Conservation (phyloP, 1,284 basidiomycete genomes). For the Trichosporon faecale region DNA sequence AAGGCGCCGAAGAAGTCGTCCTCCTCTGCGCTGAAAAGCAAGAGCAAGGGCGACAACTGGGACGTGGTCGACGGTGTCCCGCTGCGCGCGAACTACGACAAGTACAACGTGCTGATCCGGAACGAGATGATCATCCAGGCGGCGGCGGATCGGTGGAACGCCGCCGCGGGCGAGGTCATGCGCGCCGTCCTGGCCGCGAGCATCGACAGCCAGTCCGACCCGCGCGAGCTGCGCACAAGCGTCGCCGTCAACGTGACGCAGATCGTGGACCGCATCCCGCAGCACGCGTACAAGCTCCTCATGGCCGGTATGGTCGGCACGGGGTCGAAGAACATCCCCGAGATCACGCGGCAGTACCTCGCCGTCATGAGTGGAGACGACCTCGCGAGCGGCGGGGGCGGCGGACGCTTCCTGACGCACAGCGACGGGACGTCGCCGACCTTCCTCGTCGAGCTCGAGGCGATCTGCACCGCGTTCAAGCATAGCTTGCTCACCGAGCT, state of each 20-base stretch:
- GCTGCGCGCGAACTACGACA: conserved; percentile 71
- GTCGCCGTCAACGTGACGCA: conserved; percentile 33
- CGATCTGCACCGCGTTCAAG: conserved; percentile 68
- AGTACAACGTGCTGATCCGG: conserved; percentile 81
- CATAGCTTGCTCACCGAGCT: conserved; percentile 73
- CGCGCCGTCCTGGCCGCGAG: conserved; percentile 67
- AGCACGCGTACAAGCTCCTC: conserved; percentile 27
- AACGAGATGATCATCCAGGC: conserved; percentile 76
- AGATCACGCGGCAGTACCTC: conserved; percentile 40
- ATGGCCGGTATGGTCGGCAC: conserved; percentile 35
- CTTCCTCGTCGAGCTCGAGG: conserved; percentile 75
- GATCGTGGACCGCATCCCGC: conserved; percentile 36
- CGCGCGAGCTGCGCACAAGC: conserved; percentile 49
- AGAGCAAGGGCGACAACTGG: conserved; percentile 22
- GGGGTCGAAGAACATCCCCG: conserved; percentile 29
- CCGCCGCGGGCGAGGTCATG: conserved; percentile 66
- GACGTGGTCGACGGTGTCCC: conserved; percentile 25
- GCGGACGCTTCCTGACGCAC: conserved; percentile 59
- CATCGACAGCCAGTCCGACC: conserved; percentile 57
- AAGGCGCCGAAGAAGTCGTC: conserved; percentile 22
- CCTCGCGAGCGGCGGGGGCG: conserved; percentile 26
- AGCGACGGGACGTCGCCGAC: conserved; percentile 56
- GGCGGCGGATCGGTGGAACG: conserved; percentile 73
- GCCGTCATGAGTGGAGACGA: conserved; percentile 42
- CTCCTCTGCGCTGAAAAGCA: conserved; percentile 13